A percentile compares a stretch with the other conserved stretches of the same genome.
Evolutionary conservation across 139 green algal genomes (phyloP).

Genomic region (Micractinium conductrix): DNA sequence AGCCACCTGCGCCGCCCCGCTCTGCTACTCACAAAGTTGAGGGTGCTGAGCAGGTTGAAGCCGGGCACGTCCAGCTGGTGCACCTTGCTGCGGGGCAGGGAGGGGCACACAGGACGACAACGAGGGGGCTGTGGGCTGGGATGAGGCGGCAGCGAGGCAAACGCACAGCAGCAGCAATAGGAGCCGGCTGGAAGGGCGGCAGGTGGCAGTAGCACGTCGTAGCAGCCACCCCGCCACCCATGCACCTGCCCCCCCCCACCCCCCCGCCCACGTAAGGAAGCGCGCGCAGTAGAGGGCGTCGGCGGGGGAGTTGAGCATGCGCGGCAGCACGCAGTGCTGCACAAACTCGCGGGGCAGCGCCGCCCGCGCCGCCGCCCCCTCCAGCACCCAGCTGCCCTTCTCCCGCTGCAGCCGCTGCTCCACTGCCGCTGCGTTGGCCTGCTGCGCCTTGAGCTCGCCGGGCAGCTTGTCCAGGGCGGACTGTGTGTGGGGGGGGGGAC

Average conservation of each 20-base stretch:
- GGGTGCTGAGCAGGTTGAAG: conserved; percentile 59
- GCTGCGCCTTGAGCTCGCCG: conserved; percentile 57
- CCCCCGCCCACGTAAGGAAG: conserved; percentile 47
- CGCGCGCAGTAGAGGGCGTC: conserved; percentile 72
- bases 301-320: conserved; percentile 55
- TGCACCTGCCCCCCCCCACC: not conserved
- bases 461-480: conserved; percentile 51
- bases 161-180: too few relatives aligned
- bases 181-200: too few relatives aligned
- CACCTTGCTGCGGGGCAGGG: conserved; percentile 41
- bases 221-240: not conserved
- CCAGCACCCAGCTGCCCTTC: conserved; percentile 21
- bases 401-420: conserved; percentile 28
- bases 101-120: too few relatives aligned
- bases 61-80: conserved; percentile 53
- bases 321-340: conserved; percentile 67
- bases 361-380: not conserved
- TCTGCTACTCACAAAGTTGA: conserved; percentile 33
- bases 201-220: too few relatives aligned
- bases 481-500: conserved; percentile 13
- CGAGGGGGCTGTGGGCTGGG: too few relatives aligned
- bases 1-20: not conserved
- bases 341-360: conserved; percentile 21
- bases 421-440: conserved; percentile 49
- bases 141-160: too few relatives aligned